Conservation (phyloP, 2,329 filamentous ascomycete species). For the Alternaria viburni region DNA sequence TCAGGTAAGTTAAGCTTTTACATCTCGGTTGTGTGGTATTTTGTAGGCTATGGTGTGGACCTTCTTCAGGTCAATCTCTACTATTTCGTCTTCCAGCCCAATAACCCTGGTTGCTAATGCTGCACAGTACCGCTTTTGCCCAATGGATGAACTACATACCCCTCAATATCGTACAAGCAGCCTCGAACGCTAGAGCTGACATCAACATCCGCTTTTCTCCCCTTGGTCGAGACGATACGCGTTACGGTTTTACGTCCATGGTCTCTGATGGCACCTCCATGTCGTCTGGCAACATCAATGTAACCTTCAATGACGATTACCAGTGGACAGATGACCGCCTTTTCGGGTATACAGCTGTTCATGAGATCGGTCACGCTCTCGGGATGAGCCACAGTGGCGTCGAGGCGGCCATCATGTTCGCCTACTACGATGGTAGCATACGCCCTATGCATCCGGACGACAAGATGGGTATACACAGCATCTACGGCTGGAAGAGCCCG, state of each 20-base stretch:
- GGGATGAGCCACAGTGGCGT: conserved; percentile 37
- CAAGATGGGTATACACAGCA: conserved; percentile 32
- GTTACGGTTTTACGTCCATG: conserved; percentile 35
- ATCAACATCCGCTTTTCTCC: conserved; percentile 33
- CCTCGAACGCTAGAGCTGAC: conserved; percentile 23
- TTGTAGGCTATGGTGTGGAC: neutral
- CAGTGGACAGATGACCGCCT: conserved; percentile 35
- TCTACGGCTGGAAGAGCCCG: conserved; percentile 39
- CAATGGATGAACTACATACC: conserved; percentile 33
- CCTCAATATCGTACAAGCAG: conserved; percentile 23
- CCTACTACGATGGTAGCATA: conserved; percentile 32
- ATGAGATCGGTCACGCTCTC: conserved; percentile 40
- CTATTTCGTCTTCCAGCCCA: neutral
- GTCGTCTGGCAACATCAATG: conserved; percentile 33
- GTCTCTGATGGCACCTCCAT: conserved; percentile 29
- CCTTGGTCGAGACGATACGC: conserved; percentile 26
- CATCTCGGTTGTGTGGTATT: neutral
- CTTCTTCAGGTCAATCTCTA: neutral
- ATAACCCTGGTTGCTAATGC: neutral
- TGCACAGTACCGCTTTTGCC: conserved; percentile 29
- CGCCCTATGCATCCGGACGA: conserved; percentile 34
- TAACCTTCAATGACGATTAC: conserved; percentile 40
- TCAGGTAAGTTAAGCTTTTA: conserved; percentile 24
- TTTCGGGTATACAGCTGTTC: conserved; percentile 35
- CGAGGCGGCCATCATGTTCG: conserved; percentile 39